A percentile compares a stretch with the other conserved stretches of the same genome.
phyloP scores from a whole-genome alignment of 768 basidiomycete species.

The Xerocomellus chrysenteron region DNA sequence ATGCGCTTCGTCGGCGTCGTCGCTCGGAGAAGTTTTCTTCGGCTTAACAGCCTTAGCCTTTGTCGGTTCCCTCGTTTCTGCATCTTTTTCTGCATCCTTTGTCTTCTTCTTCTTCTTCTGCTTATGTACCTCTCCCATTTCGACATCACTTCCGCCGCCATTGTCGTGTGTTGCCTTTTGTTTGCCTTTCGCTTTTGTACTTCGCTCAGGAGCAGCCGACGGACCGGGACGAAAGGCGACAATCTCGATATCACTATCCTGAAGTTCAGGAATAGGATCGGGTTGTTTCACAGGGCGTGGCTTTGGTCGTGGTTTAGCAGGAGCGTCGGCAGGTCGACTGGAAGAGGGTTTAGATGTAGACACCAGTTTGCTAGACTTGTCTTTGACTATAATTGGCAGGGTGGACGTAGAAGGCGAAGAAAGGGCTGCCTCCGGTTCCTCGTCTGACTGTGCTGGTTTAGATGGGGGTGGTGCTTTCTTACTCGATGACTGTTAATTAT shows the following conservation, averaged over 20 bases:
- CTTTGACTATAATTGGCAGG: conserved; percentile 12
- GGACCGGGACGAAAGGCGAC: conserved; percentile 14
- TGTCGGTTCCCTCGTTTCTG: conserved; percentile 26
- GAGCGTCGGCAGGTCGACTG: conserved; percentile 12
- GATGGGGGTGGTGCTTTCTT: conserved; percentile 11
- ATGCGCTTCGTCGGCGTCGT: conserved; percentile 12
- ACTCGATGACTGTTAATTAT: conserved; percentile 8
- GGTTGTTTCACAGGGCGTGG: conserved; percentile 15
- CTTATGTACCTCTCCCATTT: conserved; percentile 26
- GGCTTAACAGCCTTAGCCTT: conserved; percentile 27
- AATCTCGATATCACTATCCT: conserved; percentile 35
- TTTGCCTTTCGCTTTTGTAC: conserved; percentile 38
- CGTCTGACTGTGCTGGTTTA: conserved; percentile 17
- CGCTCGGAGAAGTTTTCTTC: conserved; percentile 25
- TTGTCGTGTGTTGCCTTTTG: conserved; percentile 32
- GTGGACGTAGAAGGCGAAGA: conserved; percentile 17
- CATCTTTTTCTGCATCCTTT: conserved; percentile 19
- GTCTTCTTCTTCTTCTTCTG: conserved; percentile 26
- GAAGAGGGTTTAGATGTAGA: conserved; percentile 22
- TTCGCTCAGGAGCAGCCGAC: conserved; percentile 21
- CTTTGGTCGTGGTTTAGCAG: conserved; percentile 26
- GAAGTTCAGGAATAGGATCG: conserved; percentile 16
- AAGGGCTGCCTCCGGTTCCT: conserved; percentile 23
- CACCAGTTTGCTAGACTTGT: conserved; percentile 11
- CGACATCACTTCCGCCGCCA: conserved; percentile 14